These are phyloP conservation scores for Musa balbisiana DNA, from an alignment of 202 grass and related monocot genomes.

Conservation along the genomic window DNA sequence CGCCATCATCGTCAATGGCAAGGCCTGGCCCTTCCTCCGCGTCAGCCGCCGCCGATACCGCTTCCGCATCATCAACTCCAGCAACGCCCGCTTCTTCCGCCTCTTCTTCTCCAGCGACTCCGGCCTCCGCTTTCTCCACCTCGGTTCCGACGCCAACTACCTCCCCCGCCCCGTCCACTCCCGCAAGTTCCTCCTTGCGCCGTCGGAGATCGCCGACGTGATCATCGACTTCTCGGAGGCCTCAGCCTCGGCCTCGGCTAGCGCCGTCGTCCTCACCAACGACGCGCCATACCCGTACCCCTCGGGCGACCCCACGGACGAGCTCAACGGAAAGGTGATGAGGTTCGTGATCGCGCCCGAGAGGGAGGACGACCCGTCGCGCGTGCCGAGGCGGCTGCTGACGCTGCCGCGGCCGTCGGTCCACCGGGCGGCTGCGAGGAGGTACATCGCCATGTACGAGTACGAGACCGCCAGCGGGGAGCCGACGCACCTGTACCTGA, in stretches of 20 bases:
- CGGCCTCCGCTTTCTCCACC: slow-evolving; percentile 50
- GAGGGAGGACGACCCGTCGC: slow-evolving; percentile 22
- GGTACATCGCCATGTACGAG: slow-evolving; percentile 77
- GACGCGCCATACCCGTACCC: slow-evolving; percentile 71
- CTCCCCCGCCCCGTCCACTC: slow-evolving; percentile 41
- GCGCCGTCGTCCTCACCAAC: slow-evolving; percentile 34
- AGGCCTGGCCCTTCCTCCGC: slow-evolving; percentile 68
- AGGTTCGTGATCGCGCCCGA: slow-evolving; percentile 32
- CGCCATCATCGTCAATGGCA: slow-evolving; percentile 62
- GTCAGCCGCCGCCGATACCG: slow-evolving; percentile 55
- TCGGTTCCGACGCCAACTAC: slow-evolving; percentile 67
- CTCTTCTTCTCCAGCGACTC: slow-evolving; percentile 34
- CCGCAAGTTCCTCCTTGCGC: slow-evolving; percentile 48
- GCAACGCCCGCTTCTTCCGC: slow-evolving; percentile 85
- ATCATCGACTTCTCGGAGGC: slow-evolving; percentile 48
- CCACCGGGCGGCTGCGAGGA: slow-evolving; percentile 17
- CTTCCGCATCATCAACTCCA: slow-evolving; percentile 81
- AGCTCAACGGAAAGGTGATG: slow-evolving; percentile 43
- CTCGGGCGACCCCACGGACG: slow-evolving; percentile 48
- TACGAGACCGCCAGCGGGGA: slow-evolving; percentile 57
- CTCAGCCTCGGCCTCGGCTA: neutral
- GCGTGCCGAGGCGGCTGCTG: slow-evolving; percentile 37
- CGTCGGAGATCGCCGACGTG: slow-evolving; percentile 74
- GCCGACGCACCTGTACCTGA: slow-evolving; percentile 88
- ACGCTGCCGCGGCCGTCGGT: slow-evolving; percentile 19